phyloP scores from a whole-genome alignment of 2,329 filamentous ascomycete genomes.

The Fusarium pseudograminearum region DNA sequence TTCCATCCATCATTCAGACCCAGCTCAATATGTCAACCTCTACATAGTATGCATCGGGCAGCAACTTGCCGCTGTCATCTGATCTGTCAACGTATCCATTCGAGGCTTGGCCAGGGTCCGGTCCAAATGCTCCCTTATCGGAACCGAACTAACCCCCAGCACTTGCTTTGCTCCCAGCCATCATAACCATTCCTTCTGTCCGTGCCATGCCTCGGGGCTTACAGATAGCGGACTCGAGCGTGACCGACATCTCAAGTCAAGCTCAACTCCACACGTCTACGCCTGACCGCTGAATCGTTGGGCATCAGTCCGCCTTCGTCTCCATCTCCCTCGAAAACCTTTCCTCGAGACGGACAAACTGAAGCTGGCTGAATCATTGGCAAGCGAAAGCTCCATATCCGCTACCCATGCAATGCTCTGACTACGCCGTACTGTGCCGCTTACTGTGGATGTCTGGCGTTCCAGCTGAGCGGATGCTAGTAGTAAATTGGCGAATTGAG shows the following conservation, averaged over 20 bases:
- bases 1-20: slow-evolving; percentile 2
- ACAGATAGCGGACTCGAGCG: slow-evolving; percentile 15
- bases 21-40: slow-evolving; percentile 11
- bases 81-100: slow-evolving; percentile 11
- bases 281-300: slow-evolving; percentile 21
- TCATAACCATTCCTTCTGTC: slow-evolving; percentile 12
- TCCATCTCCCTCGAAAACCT: slow-evolving; percentile 4
- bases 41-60: slow-evolving; percentile 25
- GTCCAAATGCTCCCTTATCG: slow-evolving; percentile 5
- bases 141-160: neutral
- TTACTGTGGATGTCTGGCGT: slow-evolving; percentile 29
- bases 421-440: slow-evolving; percentile 28
- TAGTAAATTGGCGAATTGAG: slow-evolving; percentile 42
- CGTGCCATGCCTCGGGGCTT: slow-evolving; percentile 11
- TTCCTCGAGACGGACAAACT: slow-evolving; percentile 12
- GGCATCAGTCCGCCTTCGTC: slow-evolving; percentile 15
- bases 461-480: slow-evolving; percentile 42
- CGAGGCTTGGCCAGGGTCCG: slow-evolving; percentile 5
- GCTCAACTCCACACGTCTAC: slow-evolving; percentile 24
- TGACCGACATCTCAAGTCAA: slow-evolving; percentile 21
- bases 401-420: slow-evolving; percentile 22
- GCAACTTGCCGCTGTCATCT: slow-evolving; percentile 27
- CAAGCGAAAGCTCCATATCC: slow-evolving; percentile 21
- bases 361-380: slow-evolving; percentile 9
- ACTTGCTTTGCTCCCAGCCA: slow-evolving; percentile 10